phyloP scores from a whole-genome alignment of 495 filamentous ascomycete genomes.

The Clohesyomyces aquaticus region DNA sequence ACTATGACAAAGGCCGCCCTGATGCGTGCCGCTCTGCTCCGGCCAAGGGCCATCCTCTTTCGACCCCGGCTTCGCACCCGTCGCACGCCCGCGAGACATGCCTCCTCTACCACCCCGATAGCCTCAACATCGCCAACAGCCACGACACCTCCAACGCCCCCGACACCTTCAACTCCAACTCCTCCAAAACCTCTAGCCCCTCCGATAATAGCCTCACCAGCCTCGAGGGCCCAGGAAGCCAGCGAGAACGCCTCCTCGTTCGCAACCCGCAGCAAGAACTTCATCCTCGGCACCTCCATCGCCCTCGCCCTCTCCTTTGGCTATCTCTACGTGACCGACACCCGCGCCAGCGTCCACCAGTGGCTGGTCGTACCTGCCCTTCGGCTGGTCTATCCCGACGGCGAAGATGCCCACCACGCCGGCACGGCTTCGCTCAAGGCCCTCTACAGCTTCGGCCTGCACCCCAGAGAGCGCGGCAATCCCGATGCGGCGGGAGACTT shows the following conservation, averaged over 20 bases:
- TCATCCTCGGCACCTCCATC: conserved; percentile 62
- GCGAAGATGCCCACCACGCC: conserved; percentile 86
- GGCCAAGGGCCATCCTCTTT: background rate
- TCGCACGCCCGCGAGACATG: conserved; percentile 16
- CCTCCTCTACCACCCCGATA: too few relatives aligned
- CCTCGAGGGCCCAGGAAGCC: conserved; percentile 29
- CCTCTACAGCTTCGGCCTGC: conserved; percentile 61
- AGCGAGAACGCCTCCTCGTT: conserved; percentile 42
- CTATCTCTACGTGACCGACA: conserved; percentile 87
- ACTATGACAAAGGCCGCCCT: conserved; percentile 21
- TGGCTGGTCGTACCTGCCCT: conserved; percentile 78
- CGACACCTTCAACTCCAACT: too few relatives aligned
- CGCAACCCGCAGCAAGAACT: conserved; percentile 52
- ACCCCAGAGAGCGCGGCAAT: conserved; percentile 74
- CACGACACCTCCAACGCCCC: too few relatives aligned
- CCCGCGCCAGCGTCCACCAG: conserved; percentile 80
- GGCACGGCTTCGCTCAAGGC: conserved; percentile 70
- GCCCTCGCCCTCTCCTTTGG: conserved; percentile 54
- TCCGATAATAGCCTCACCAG: too few relatives aligned
- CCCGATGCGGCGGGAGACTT: conserved; percentile 57
- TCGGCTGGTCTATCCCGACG: conserved; percentile 73
- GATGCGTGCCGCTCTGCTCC: conserved; percentile 20
- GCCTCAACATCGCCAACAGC: too few relatives aligned
- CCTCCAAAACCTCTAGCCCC: too few relatives aligned
- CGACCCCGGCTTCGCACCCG: background rate